Evolutionary conservation across 2,329 filamentous ascomycete genomes (phyloP), one percentile per base, ranked within the genome.

Genomic region (Colletotrichum paranaense): DNA sequence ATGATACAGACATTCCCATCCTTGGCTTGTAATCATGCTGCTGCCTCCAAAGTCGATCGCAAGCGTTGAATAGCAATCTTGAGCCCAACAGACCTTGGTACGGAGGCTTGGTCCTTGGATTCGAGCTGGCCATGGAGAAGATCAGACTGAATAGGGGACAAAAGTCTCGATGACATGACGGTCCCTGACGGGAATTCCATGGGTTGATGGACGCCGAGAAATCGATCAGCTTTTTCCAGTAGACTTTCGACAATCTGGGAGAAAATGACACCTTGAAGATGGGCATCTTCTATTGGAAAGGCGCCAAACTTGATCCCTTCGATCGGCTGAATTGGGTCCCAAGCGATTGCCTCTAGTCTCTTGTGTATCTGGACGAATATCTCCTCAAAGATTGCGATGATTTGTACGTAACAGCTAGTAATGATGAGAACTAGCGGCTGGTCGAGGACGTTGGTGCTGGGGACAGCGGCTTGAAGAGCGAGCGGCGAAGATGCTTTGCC

Each of bases 321-420:
- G 3, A 76, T 64, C 16, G 73, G 73, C 52, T 77, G 62, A 5
- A 68, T 49, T 6, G 52, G 75, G 62, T 12, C 75, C 67, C n/a
- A 69, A 19, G 11, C 71, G 26, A 42, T 72, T 46, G 52, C 75
- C 11, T 77, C 53, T 5, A 76, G 73, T 12, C 74, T 73, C 52
- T 78, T 66, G 28, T 76, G 68, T 22, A 78, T 75, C 12, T 72
- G 72, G 55, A 78, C 59, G 5, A 78, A 30, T 28, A 77, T 60
- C 26, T 24, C 19, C 35, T 81, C 80, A 19, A 79, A 74, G 62
- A 78, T 75, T 9, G 74, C 74, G 62, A 78, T 72, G 30, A 79
- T 69, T 30, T 81, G 79, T 5, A 76, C 73, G 57, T 78, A 80
- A 59, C 79, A 81, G 7, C 80, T 81, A 59, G 80, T 78, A 52